Percentiles rank a stretch among this genome's conserved stretches.
These are phyloP conservation scores for Plantago elongata DNA, from an alignment of 257 asterid species.

Conservation along the genomic window DNA sequence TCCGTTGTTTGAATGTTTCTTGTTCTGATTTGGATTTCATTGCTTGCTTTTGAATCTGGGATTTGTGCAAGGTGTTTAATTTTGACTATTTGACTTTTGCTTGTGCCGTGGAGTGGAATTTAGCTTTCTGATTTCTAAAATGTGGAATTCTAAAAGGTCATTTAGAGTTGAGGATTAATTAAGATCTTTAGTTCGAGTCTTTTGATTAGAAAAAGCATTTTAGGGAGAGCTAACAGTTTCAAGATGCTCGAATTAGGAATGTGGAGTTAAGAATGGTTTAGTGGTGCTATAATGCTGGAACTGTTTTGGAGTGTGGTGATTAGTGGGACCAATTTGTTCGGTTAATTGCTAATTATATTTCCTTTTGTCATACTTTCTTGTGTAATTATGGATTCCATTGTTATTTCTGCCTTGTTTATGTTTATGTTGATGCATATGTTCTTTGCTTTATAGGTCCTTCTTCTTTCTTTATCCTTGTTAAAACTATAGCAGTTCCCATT, in stretches of 20 bases:
- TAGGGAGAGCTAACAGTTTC: no score
- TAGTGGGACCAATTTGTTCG: slow-evolving; percentile 44
- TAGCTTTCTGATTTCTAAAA: slow-evolving; percentile 9
- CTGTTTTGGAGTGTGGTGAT: slow-evolving; percentile 19
- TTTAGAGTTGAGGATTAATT: background rate
- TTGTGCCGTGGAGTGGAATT: slow-evolving; percentile 1
- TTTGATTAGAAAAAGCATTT: no score
- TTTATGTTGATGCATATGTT: no score
- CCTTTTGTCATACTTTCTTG: slow-evolving; percentile 30
- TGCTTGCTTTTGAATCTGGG: slow-evolving; percentile 28
- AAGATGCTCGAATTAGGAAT: background rate
- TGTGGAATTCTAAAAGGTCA: background rate
- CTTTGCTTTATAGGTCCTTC: no score
- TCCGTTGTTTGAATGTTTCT: background rate
- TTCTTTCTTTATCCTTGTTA: no score
- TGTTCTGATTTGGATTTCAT: slow-evolving; percentile 8
- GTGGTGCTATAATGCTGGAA: slow-evolving; percentile 21
- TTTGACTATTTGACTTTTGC: background rate
- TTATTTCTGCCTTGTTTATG: slow-evolving; percentile 14
- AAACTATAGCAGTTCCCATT: background rate
- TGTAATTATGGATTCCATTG: slow-evolving; percentile 28
- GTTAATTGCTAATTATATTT: slow-evolving; percentile 19
- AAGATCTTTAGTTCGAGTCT: slow-evolving; percentile 8
- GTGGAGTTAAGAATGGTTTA: slow-evolving; percentile 16
- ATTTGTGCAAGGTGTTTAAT: slow-evolving; percentile 3